Evolutionary conservation across 768 basidiomycete species (phyloP), one percentile per base, ranked within the genome.

Genomic region (Kwoniella dejecticola): DNA sequence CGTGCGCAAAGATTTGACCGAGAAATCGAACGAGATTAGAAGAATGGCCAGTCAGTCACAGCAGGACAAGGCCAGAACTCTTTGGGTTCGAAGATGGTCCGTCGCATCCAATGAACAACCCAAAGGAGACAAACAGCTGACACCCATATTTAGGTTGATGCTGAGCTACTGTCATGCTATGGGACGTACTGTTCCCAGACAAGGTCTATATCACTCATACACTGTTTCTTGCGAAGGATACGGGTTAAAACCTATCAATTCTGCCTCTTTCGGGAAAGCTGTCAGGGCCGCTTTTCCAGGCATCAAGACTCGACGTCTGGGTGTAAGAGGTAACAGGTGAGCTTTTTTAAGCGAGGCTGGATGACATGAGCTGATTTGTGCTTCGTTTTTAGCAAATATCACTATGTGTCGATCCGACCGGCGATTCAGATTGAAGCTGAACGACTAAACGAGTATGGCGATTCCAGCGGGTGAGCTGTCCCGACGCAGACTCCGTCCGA

Each of bases 161-260:
- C 15, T 64, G 21, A 68, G 68, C 62, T 74, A 74, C 40, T 46
- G 52, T 17, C 38, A 31, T 4, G 56, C 63, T 5, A 24, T 52
- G 3, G 62, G 63, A 4, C 44, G 48, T 33, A 93, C 93, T 78
- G 92, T 94, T 33, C 90, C 92, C 45, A 87, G 92, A 53, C 92
- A 95, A 75, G 92, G 91, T 5, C 85, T 96, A 52, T 96, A 94
- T 80, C 90, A 91, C 76, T 94, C 91, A 31, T 96, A 94, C 81
- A 85, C 89, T 64, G 83, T 90, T 56, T 87, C 93, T 58, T 93
- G 90, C 79, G 90, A 92, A 81, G 89, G 91, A 80, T 91, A 93
- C 81, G 89, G 89, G 52, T 89, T 93, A 63, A 90, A 89, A 53
- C 90, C 94, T 75, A 91, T 95, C 82, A 96, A 94, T 82, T 91